Conservation (phyloP, 2,329 filamentous ascomycete species). For the Hirsutella rhossiliensis region DNA sequence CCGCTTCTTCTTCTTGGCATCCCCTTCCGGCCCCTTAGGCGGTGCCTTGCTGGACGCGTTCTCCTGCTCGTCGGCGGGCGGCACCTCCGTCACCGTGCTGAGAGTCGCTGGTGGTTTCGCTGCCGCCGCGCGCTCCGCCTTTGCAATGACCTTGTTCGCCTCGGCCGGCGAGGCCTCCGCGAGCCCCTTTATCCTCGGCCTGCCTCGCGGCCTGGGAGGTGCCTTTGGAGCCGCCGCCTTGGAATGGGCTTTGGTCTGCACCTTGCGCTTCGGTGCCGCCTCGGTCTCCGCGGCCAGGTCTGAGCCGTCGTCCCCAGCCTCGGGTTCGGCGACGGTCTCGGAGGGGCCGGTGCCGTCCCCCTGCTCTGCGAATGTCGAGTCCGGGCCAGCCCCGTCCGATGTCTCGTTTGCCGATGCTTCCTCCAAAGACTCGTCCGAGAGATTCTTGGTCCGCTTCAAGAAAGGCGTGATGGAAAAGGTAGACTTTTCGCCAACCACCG, state of each 20-base stretch:
- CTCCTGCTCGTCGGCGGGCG: constrained; percentile 16
- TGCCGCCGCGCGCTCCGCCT: constrained; percentile 9
- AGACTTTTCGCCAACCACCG: constrained; percentile 66
- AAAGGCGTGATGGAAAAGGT: constrained; percentile 91
- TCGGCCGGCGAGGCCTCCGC: constrained; percentile 31
- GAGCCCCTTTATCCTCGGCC: constrained; percentile 31
- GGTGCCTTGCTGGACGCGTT: constrained; percentile 11
- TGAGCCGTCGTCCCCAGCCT: constrained; percentile 13
- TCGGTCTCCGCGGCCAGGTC: constrained; percentile 1
- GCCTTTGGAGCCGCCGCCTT: constrained; percentile 7
- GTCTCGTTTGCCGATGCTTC: constrained; percentile 1
- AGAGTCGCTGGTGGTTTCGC: constrained; percentile 24
- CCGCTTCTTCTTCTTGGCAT: constrained; percentile 56
- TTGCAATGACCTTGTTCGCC: constrained; percentile 27
- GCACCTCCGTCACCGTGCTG: constrained; percentile 28
- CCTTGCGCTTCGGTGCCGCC: constrained; percentile 4
- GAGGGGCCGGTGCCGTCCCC: constrained; percentile 1
- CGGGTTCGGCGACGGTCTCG: constrained; percentile 20
- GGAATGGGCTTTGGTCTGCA: constrained; percentile 3
- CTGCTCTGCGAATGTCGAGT: constrained; percentile 6
- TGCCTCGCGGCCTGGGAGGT: constrained; percentile 28
- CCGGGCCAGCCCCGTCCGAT: constrained; percentile 1
- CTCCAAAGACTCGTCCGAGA: constrained; percentile 26
- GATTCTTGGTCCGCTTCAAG: constrained; percentile 59
- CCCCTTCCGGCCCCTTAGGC: constrained; percentile 13